These are phyloP conservation scores for Diplodia intermedia DNA, from an alignment of 2,329 filamentous ascomycete species.

Conservation along the genomic window DNA sequence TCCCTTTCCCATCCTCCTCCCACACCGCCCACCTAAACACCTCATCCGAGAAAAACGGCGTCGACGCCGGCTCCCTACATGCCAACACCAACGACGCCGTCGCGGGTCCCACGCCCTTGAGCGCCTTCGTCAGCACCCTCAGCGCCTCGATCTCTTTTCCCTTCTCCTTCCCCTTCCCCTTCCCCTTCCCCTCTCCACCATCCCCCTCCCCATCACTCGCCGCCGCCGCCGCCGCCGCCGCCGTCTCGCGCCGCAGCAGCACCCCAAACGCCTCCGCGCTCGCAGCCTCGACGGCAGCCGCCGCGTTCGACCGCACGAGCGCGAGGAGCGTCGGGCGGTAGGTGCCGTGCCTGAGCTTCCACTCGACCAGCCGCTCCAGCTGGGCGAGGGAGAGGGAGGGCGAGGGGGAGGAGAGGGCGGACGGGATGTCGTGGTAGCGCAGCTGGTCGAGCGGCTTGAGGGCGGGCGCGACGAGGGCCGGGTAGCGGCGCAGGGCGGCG, in stretches of 20 bases:
- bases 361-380: conserved; percentile 47
- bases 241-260: background rate
- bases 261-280: conserved; percentile 61
- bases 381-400: conserved; percentile 34
- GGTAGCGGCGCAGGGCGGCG: conserved; percentile 40
- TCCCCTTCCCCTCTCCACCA: too few species aligned
- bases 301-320: conserved; percentile 65
- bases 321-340: conserved; percentile 56
- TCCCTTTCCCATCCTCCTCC: conserved; percentile 53
- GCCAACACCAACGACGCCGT: conserved; percentile 78
- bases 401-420: conserved; percentile 30
- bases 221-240: too few species aligned
- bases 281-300: conserved; percentile 54
- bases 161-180: too few species aligned
- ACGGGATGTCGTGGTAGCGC: conserved; percentile 44
- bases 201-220: background rate
- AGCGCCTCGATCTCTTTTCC: background rate
- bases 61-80: conserved; percentile 63
- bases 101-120: conserved; percentile 77
- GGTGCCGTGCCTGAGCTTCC: conserved; percentile 58
- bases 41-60: conserved; percentile 83
- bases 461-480: conserved; percentile 39
- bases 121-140: conserved; percentile 53
- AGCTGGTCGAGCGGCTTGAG: conserved; percentile 43
- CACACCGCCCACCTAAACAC: conserved; percentile 74